Conservation (phyloP, 352 stramenopile species). For the Thraustochytrium sp. region DNA sequence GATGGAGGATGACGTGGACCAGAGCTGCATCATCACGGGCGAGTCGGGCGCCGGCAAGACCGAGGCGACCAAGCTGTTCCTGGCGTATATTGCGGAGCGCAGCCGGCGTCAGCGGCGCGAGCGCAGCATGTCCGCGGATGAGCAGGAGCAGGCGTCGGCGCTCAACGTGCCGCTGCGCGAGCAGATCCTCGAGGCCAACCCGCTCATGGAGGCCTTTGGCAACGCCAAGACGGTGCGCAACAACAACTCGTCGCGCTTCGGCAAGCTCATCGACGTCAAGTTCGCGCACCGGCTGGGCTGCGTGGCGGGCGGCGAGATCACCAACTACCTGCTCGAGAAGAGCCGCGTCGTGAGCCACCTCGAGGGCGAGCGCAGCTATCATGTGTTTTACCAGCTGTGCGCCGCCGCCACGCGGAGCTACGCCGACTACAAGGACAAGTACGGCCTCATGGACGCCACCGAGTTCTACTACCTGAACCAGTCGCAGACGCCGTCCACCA, state of each 20-base stretch:
- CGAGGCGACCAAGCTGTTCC: slow-evolving; percentile 90
- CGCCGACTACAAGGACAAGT: slow-evolving; percentile 54
- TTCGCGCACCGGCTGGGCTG: slow-evolving; percentile 69
- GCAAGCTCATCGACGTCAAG: slow-evolving; percentile 94
- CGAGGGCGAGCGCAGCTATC: slow-evolving; percentile 78
- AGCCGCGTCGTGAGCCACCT: slow-evolving; percentile 71
- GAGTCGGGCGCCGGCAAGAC: slow-evolving; percentile 91
- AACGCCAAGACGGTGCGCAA: slow-evolving; percentile 94
- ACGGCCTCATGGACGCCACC: slow-evolving; percentile 74
- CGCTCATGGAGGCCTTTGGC: slow-evolving; percentile 97
- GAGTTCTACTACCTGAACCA: slow-evolving; percentile 65
- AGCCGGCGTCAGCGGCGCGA: slow-evolving; percentile 47
- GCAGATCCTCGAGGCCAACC: slow-evolving; percentile 84
- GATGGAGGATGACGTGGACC: slow-evolving; percentile 64
- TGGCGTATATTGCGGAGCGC: slow-evolving; percentile 78
- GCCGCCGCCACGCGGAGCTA: slow-evolving; percentile 35
- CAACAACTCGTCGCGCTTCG: slow-evolving; percentile 91
- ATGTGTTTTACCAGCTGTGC: slow-evolving; percentile 84
- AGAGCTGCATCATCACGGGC: slow-evolving; percentile 83
- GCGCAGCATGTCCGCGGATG: background rate
- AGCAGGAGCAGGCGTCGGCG: background rate
- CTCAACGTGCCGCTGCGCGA: slow-evolving; percentile 23
- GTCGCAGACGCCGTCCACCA: slow-evolving; percentile 30
- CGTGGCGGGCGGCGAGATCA: slow-evolving; percentile 72
- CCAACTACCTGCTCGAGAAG: slow-evolving; percentile 85